Evolutionary conservation across 192 early-diverging fungal species (phyloP), one percentile per base, ranked within the genome.

Genomic region (Chytriomyces confervae): DNA sequence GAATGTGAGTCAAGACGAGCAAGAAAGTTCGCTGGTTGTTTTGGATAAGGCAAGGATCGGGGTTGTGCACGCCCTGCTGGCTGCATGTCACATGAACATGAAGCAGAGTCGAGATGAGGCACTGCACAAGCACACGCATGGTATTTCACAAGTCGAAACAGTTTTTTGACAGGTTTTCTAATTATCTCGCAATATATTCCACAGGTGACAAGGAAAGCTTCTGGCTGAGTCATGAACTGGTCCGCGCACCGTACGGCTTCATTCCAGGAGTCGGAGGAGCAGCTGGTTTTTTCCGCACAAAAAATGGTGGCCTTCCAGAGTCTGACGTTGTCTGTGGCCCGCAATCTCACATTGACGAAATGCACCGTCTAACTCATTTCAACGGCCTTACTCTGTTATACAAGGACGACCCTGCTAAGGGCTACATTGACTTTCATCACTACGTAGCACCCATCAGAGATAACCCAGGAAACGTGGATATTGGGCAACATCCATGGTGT

Each of bases 151-250:
- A 5, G 10, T 13, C 48, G 9, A 45, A 13, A 6, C 62, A n/a
- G 7, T 24, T 3, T 3, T 71, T 50, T 57, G 8, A 13, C 36
- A 7, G 46, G 29, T 20, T 61, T 74, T 74, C 20, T 61, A 43
- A 20, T 2, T 51, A 3, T 72, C 62, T 9, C 16, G n/a, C 36
- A 73, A 45, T 1, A 62, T 29, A 3, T 53, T 72, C 47, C 46
- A 9, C 36, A 80, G 79, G 91, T 27, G 91, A 92, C 81, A 92
- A 92, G 78, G 91, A 92, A 72, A 87, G 88, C 1, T 92, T 90
- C 63, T 92, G 91, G 91, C 82, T 85, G 8, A 91, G 87, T 7
- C 88, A 82, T 61, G 91, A 91, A 75, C 84, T 92, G 85, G 73
- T 84, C 9, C 82, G 87, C 27, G 84, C 84, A 29, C 89, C 87